These are phyloP conservation scores for Fusarium odoratissimum DNA, from an alignment of 2,329 filamentous ascomycete genomes.

Conservation along the genomic window DNA sequence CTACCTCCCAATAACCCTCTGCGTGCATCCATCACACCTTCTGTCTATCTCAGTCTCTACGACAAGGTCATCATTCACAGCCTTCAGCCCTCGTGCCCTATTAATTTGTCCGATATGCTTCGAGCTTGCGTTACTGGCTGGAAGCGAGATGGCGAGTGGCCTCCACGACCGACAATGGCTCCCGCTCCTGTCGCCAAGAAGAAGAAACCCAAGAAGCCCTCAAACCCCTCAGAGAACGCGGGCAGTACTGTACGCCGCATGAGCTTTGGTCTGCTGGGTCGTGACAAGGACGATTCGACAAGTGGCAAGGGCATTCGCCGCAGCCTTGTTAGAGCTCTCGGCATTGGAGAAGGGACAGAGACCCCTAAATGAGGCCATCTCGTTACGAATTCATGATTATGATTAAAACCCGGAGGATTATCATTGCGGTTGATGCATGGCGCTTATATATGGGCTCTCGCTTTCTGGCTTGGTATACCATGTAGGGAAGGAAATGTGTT, in stretches of 20 bases:
- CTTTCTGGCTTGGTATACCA: constrained; percentile 14
- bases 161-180: constrained; percentile 65
- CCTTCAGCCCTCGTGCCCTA: constrained; percentile 85
- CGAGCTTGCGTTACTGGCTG: constrained; percentile 86
- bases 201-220: constrained; percentile 51
- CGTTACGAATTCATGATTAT: constrained; percentile 36
- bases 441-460: constrained; percentile 29
- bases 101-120: constrained; percentile 86
- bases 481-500: constrained; percentile 5
- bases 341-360: constrained; percentile 50
- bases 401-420: constrained; percentile 24
- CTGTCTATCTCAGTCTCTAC: constrained; percentile 85
- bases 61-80: constrained; percentile 86
- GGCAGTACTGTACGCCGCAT: constrained; percentile 54
- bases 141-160: constrained; percentile 96
- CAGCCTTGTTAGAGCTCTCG: constrained; percentile 60
- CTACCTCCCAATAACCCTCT: constrained; percentile 80
- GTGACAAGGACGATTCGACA: constrained; percentile 52
- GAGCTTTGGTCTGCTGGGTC: constrained; percentile 61
- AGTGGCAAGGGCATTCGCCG: constrained; percentile 57
- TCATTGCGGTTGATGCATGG: constrained; percentile 25
- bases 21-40: constrained; percentile 78
- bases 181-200: constrained; percentile 52
- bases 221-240: constrained; percentile 37
- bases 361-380: constrained; percentile 18